Evolutionary conservation across 208 protist genomes (phyloP).

Genomic region (Acanthamoeba castellanii): DNA sequence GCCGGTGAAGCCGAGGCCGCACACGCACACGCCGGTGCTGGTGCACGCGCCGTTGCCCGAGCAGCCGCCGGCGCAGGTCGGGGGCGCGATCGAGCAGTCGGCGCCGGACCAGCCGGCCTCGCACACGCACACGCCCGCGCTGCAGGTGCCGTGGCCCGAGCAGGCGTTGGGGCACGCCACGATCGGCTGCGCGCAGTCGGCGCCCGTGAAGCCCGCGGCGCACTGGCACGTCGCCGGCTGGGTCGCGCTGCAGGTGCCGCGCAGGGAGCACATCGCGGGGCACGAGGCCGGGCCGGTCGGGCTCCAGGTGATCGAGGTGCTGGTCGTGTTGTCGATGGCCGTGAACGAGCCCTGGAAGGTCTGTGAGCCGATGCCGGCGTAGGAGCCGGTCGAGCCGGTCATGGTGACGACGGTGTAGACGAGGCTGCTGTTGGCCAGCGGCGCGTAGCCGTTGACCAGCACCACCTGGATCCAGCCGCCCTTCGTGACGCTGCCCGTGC

Average conservation of each 20-base stretch:
- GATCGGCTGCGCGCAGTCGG: slow-evolving; percentile 42
- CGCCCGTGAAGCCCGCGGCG: slow-evolving; percentile 24
- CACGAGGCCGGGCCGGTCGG: background rate
- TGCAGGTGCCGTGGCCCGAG: slow-evolving; percentile 57
- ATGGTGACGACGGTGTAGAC: slow-evolving; percentile 45
- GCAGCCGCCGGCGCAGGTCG: slow-evolving; percentile 35
- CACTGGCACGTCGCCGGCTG: slow-evolving; percentile 25
- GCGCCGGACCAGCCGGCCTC: slow-evolving; percentile 15
- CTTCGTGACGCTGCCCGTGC: slow-evolving; percentile 56
- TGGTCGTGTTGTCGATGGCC: background rate
- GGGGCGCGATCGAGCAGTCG: slow-evolving; percentile 41
- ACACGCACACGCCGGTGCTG: background rate
- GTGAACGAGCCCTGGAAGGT: slow-evolving; percentile 37
- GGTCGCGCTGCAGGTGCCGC: slow-evolving; percentile 15
- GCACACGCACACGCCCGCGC: slow-evolving; percentile 42
- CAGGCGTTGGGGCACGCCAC: slow-evolving; percentile 10
- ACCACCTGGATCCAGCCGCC: slow-evolving; percentile 36
- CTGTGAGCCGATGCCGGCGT: background rate
- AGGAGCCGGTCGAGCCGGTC: background rate
- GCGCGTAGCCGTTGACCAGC: slow-evolving; percentile 52
- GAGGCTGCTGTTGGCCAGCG: slow-evolving; percentile 12
- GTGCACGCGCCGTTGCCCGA: slow-evolving; percentile 41
- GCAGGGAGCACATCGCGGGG: slow-evolving; percentile 1
- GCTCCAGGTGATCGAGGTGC: background rate
- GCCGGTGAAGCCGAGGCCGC: slow-evolving; percentile 48